phyloP scores from a whole-genome alignment of 2,329 filamentous ascomycete genomes.

The Aspergillus quadrilineatus region DNA sequence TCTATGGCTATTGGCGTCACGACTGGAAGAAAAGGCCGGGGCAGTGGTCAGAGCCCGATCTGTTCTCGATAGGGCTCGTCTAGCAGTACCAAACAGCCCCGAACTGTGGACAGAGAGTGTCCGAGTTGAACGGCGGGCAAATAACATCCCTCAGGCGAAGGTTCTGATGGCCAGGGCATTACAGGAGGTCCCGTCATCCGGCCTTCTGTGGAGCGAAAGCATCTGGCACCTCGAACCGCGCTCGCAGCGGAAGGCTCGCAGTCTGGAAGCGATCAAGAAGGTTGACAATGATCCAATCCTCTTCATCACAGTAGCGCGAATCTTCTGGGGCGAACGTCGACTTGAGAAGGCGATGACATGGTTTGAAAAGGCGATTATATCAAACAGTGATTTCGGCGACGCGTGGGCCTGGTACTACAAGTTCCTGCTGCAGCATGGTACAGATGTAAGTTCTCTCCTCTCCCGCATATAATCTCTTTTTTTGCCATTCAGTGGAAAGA shows the following conservation, averaged over 20 bases:
- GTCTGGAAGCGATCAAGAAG: constrained; percentile 93
- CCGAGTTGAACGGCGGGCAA: constrained; percentile 82
- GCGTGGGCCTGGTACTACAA: constrained; percentile 98
- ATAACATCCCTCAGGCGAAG: constrained; percentile 80
- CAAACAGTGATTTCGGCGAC: constrained; percentile 85
- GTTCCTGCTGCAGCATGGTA: constrained; percentile 88
- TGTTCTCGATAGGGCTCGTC: constrained; percentile 84
- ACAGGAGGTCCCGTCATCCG: constrained; percentile 85
- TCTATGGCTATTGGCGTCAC: constrained; percentile 84
- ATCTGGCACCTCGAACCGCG: constrained; percentile 93
- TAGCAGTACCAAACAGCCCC: constrained; percentile 80
- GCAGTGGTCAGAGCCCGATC: constrained; percentile 88
- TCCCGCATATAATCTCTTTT: not conserved
- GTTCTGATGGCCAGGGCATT: constrained; percentile 90
- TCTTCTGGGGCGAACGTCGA: constrained; percentile 92
- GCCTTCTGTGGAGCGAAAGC: constrained; percentile 86
- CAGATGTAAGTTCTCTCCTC: constrained; percentile 53
- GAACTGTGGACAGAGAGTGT: constrained; percentile 93
- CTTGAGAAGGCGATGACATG: constrained; percentile 93
- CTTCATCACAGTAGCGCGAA: constrained; percentile 87
- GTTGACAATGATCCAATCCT: constrained; percentile 88
- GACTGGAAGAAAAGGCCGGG: constrained; percentile 81
- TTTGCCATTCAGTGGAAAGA: not conserved
- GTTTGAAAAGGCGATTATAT: constrained; percentile 93
- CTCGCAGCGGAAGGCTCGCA: constrained; percentile 87